Base-by-base conservation (phyloP, 2,329 filamentous ascomycete genomes). In the Arthroderma sp. region DNA sequence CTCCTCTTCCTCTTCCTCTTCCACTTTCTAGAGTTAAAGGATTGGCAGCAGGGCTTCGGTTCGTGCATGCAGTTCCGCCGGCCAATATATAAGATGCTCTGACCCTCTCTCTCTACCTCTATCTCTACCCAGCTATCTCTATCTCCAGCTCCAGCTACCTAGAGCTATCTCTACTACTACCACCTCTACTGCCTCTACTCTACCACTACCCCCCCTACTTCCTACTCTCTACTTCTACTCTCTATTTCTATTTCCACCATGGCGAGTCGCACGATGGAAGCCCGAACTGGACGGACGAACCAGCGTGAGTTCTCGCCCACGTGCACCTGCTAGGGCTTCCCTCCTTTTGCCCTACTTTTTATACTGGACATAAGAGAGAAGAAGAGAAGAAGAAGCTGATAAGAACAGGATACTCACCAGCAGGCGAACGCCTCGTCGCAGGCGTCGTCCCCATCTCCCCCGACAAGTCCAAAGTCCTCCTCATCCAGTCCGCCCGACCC, bases 371-470 rank as follows among this genome's bases (percentile, higher is more conserved):
- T n/a, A 55, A 7, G 13, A 57, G 49, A 49, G 47, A 53, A 23
- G 19, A 38, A 47, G 15, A 39, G 25, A 55, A 44, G 39, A 55
- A 8, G 41, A 58, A 9, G 54, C 35, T 25, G 19, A 57, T 35
- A 28, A 38, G 41, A n/a, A 52, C 17, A 53, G 51, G 91, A 68
- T 98, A 97, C 76, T 91, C 88, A 68, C 76, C 87, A 60, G 87
- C 89, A 71, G 91, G 91, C 76, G 91, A 97, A 75, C 86, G 93
- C 64, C 84, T 97, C 61, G 93, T 98, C 66, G 91, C 93, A 60
- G 93, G 93, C 65, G 85, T 97, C 59, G 93, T 98, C 52, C 89
- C 93, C 63, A 79, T 97, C 63, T 93, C 88, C 57, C 74, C 80
- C 66, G 91, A 95, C 76, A 91, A 88, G 72, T 85, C 84, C 66